A percentile compares a stretch with the other conserved stretches of the same genome.
phyloP scores from a whole-genome alignment of 805 yeast species.

The Wickerhamomyces chambardii region DNA sequence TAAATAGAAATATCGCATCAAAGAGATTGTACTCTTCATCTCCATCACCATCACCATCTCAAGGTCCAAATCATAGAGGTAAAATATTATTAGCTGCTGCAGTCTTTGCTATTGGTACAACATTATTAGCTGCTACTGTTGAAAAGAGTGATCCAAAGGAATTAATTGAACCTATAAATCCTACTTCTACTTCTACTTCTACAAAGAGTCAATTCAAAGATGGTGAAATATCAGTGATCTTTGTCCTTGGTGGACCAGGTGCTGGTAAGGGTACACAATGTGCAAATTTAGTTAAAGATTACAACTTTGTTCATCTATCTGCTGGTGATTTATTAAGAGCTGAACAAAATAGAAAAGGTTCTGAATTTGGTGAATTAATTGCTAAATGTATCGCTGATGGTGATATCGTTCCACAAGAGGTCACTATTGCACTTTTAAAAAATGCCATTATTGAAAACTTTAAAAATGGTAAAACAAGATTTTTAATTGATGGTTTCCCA shows the following conservation, averaged over 20 bases:
- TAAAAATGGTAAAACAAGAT: slow-evolving; percentile 41
- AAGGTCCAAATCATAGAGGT: slow-evolving; percentile 21
- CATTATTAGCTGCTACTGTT: slow-evolving; percentile 31
- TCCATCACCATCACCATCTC: not conserved
- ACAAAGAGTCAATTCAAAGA: slow-evolving; percentile 39
- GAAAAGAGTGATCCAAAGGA: slow-evolving; percentile 34
- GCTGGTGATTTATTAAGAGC: slow-evolving; percentile 97
- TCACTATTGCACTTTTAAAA: slow-evolving; percentile 76
- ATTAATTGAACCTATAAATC: slow-evolving; percentile 30
- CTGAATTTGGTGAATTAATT: slow-evolving; percentile 79
- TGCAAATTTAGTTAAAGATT: slow-evolving; percentile 71
- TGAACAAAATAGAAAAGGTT: slow-evolving; percentile 78
- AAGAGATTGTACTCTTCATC: not conserved
- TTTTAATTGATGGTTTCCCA: slow-evolving; percentile 94
- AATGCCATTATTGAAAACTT: slow-evolving; percentile 61
- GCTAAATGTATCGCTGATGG: slow-evolving; percentile 83
- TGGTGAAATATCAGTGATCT: slow-evolving; percentile 69
- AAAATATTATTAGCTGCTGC: slow-evolving; percentile 30
- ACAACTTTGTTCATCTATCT: slow-evolving; percentile 76
- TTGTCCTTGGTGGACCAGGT: slow-evolving; percentile 96
- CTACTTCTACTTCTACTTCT: too few species aligned
- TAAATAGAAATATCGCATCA: not conserved
- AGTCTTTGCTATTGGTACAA: slow-evolving; percentile 37
- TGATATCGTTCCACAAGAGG: slow-evolving; percentile 83
- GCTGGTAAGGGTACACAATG: slow-evolving; percentile 98